Base-by-base conservation (phyloP, 352 stramenopile species). In the Pythium brachiatum region DNA sequence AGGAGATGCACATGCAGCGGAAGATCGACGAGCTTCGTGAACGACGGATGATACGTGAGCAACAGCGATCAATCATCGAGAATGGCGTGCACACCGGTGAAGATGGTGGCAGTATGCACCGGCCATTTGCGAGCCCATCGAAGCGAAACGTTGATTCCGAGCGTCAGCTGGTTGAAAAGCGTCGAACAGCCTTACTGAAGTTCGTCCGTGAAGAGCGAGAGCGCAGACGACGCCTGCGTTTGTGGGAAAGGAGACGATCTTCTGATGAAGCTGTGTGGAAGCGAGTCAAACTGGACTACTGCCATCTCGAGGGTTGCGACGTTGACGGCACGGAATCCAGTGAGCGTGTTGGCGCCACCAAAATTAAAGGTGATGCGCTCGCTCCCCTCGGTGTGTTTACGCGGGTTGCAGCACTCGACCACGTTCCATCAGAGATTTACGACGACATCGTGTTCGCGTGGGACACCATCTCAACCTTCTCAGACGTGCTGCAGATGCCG, bases 401-500 rank as follows among this genome's bases (percentile, higher is more conserved):
- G 26, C 31, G 64, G 44, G 66, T 74, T 7, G 52, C 53, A 20
- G 81, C 83, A 50, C 54, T 92, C 13, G 61, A 74, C 2, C 16
- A 66, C 11, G 41, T 90, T 13, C 79, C 81, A 13, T 23, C 23
- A 3, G 78, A 83, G 61, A 59, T 68, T 52, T 78, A 81, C 26
- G 52, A 56, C 12, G 83, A 92, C 66, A 57, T 92, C 51, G 60
- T 92, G 12, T 92, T 90, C 53, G 72, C 85, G 12, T 92, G 83
- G 83, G 83, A 92, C 60, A 81, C 86, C 20, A 72, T 92, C 43
- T 86, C 81, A 12, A 89, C 79, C 7, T 92, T 92, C 57, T 76
- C 81, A 3, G 78, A 92, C 62, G 79, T 74, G 21, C 68, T 92
- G 16, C 74, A 76, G 29, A 55, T 89, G 36, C 74, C 75, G 7